Conservation (phyloP, 2,329 filamentous ascomycete genomes). For the Hypoxylon sp. region DNA sequence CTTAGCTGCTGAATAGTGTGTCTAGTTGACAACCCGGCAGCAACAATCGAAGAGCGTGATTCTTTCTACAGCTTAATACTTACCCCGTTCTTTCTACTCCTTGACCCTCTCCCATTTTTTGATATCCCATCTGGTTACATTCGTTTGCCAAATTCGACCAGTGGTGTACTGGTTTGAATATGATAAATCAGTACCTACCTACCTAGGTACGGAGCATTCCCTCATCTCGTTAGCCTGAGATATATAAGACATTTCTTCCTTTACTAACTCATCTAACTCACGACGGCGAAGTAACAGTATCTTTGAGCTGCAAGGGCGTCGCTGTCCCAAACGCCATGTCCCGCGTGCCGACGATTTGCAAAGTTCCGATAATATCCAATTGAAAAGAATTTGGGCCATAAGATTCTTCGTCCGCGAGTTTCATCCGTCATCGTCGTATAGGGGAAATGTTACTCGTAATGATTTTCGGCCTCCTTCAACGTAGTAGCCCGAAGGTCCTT, state of each 20-base stretch:
- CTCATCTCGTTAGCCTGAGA: background rate
- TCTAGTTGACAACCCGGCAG: background rate
- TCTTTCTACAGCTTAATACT: too few species aligned
- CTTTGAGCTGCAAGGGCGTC: conserved; percentile 18
- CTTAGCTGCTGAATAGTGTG: background rate
- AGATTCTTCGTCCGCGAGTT: background rate
- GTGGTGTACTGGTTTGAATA: background rate
- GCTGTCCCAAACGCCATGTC: conserved; percentile 12
- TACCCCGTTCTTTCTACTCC: too few species aligned
- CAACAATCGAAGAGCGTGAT: background rate
- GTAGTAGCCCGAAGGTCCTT: background rate
- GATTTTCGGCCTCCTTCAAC: background rate
- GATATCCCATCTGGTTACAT: too few species aligned
- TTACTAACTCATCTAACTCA: conserved; percentile 4
- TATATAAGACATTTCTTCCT: background rate
- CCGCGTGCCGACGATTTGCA: conserved; percentile 22
- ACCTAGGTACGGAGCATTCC: too few species aligned
- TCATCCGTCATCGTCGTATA: background rate
- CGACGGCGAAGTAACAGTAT: conserved; percentile 26
- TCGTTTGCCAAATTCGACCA: too few species aligned
- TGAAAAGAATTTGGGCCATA: background rate
- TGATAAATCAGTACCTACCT: too few species aligned
- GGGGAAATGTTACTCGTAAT: background rate
- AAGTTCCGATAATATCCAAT: conserved; percentile 50
- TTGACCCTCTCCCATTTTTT: too few species aligned